phyloP scores from a whole-genome alignment of 2,329 filamentous ascomycete species.

The Pseudogymnoascus sp. region DNA sequence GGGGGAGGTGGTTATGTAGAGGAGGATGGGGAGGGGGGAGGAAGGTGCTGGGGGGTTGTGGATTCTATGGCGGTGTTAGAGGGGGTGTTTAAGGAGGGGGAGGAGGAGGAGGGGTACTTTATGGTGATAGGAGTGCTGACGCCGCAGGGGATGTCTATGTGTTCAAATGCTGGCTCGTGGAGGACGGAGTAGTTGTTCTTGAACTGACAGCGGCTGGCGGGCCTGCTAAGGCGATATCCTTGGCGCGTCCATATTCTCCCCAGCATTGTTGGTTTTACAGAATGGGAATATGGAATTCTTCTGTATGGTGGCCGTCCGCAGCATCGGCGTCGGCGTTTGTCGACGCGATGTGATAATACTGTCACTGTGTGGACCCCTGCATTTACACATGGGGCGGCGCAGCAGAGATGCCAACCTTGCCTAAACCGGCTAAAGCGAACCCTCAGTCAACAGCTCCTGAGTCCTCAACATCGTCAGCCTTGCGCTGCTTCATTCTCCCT shows the following conservation, averaged over 20 bases:
- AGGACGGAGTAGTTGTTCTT: not conserved
- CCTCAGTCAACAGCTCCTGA: not conserved
- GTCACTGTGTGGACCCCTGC: not conserved
- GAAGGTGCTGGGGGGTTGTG: slow-evolving; percentile 10
- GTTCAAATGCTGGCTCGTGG: not conserved
- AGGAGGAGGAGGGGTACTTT: slow-evolving; percentile 26
- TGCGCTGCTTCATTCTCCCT: not conserved
- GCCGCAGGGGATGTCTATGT: not conserved
- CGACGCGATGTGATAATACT: not conserved
- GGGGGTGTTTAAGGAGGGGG: not conserved
- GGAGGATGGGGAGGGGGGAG: slow-evolving; percentile 35
- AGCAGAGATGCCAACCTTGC: not conserved
- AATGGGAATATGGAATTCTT: not conserved
- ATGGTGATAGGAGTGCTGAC: slow-evolving; percentile 26
- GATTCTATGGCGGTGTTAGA: not conserved
- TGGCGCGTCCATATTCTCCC: not conserved
- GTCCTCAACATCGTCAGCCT: not conserved
- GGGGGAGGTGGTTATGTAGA: slow-evolving; percentile 19
- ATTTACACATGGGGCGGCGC: not conserved
- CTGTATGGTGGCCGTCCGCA: not conserved
- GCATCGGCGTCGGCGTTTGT: not conserved
- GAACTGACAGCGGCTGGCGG: not conserved
- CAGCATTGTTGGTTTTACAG: not conserved
- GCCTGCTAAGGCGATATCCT: not conserved
- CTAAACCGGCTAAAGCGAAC: slow-evolving; percentile 1